Evolutionary conservation across 164 flowering plant genomes (phyloP).

Genomic region (Protea cynaroides): DNA sequence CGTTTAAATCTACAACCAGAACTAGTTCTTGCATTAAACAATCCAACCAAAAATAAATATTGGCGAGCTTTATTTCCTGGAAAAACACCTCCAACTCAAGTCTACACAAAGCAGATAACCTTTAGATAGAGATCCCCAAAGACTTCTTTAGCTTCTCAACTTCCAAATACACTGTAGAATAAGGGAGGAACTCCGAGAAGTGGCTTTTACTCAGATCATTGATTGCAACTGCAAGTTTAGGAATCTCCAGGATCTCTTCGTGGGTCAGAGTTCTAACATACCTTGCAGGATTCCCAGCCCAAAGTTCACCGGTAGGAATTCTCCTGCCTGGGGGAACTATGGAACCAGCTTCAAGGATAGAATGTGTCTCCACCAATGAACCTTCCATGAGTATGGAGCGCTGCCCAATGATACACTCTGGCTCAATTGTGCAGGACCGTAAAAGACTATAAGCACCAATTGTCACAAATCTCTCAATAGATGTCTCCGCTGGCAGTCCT

Average conservation of each 20-base stretch:
- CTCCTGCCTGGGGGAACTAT: slow-evolving; percentile 79
- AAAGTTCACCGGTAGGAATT: slow-evolving; percentile 71
- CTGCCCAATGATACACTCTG: slow-evolving; percentile 92
- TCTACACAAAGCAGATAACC: background rate
- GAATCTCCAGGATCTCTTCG: slow-evolving; percentile 69
- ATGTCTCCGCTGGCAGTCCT: slow-evolving; percentile 95
- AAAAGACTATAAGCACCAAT: slow-evolving; percentile 77
- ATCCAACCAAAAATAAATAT: background rate
- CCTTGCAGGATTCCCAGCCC: slow-evolving; percentile 84
- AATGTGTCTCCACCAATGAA: slow-evolving; percentile 69
- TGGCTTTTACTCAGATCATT: slow-evolving; percentile 57
- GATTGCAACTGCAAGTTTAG: slow-evolving; percentile 69
- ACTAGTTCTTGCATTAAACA: background rate
- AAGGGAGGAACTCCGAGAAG: slow-evolving; percentile 65
- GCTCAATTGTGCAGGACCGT: slow-evolving; percentile 76
- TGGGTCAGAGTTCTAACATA: slow-evolving; percentile 60
- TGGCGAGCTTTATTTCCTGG: background rate
- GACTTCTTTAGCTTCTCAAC: slow-evolving; percentile 72
- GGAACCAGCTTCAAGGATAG: slow-evolving; percentile 79
- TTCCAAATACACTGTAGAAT: slow-evolving; percentile 69
- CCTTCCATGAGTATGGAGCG: slow-evolving; percentile 81
- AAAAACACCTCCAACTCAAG: background rate
- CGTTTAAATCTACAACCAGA: background rate
- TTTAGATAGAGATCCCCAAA: slow-evolving; percentile 61
- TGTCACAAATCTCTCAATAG: slow-evolving; percentile 80